These are phyloP conservation scores for Colletotrichum lini DNA, from an alignment of 2,329 filamentous ascomycete species.

Conservation along the genomic window DNA sequence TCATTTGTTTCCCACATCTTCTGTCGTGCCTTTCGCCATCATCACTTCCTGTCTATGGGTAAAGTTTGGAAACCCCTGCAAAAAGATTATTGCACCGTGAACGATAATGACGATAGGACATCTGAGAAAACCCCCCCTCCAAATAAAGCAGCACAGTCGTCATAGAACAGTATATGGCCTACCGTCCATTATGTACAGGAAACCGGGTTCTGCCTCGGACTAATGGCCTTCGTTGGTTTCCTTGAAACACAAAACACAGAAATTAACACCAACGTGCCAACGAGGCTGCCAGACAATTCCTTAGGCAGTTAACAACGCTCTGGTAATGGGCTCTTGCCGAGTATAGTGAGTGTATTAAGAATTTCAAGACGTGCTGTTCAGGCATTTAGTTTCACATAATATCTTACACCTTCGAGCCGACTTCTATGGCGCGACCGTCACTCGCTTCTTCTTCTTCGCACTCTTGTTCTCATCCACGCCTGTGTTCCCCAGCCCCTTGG, in stretches of 20 bases:
- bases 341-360: background rate
- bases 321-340: background rate
- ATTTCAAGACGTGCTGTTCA: background rate
- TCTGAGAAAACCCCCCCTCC: too few relatives aligned
- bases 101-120: too few relatives aligned
- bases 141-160: too few relatives aligned
- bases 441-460: constrained; percentile 42
- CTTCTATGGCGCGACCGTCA: constrained; percentile 36
- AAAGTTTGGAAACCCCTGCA: too few relatives aligned
- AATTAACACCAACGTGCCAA: background rate
- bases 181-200: too few relatives aligned
- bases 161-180: too few relatives aligned
- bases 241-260: background rate
- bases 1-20: too few relatives aligned
- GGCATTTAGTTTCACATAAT: constrained; percentile 5
- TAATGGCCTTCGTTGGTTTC: too few relatives aligned
- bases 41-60: too few relatives aligned
- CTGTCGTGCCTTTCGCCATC: too few relatives aligned
- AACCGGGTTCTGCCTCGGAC: too few relatives aligned
- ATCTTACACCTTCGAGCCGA: constrained; percentile 7
- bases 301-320: background rate
- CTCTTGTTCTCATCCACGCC: constrained; percentile 37
- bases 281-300: background rate
- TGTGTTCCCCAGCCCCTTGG: constrained; percentile 42
- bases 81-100: too few relatives aligned